Percentiles rank a stretch among this genome's conserved stretches.
Conservation (phyloP, 139 green algal genomes). For the Chara braunii region DNA sequence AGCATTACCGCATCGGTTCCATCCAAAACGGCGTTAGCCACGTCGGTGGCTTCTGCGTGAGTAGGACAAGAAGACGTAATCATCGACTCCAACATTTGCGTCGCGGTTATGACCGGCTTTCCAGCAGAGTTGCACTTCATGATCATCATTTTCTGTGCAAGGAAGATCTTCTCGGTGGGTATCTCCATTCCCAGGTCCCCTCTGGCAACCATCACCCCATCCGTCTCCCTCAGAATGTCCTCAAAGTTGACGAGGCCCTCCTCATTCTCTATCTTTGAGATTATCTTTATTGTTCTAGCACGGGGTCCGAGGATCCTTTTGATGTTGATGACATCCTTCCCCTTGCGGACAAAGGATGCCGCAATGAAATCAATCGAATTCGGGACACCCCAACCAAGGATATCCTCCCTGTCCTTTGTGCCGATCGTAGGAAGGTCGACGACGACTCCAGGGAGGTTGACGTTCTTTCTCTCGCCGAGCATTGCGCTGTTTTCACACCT, state of each 20-base stretch:
- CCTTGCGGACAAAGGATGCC: conserved; percentile 96
- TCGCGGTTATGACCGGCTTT: conserved; percentile 56
- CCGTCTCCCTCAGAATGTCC: conserved; percentile 78
- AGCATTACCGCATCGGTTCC: conserved; percentile 75
- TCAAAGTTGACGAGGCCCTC: conserved; percentile 98
- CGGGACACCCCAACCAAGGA: conserved; percentile 86
- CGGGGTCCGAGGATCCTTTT: conserved; percentile 72
- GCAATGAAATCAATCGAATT: conserved; percentile 98
- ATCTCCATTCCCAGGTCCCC: conserved; percentile 99
- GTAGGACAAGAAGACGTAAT: conserved; percentile 49
- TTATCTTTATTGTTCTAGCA: conserved; percentile 71
- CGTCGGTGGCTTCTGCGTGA: conserved; percentile 78
- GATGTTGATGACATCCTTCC: conserved; percentile 81
- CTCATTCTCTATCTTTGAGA: conserved; percentile 97
- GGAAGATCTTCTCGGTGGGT: conserved; percentile 96
- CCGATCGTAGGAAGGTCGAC: conserved; percentile 95
- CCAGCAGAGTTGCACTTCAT: conserved; percentile 48
- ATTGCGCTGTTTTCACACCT: conserved; percentile 77
- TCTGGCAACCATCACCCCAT: conserved; percentile 85
- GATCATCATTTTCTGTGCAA: conserved; percentile 85
- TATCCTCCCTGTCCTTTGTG: conserved; percentile 87
- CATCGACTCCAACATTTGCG: conserved; percentile 62
- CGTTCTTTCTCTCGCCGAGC: conserved; percentile 95
- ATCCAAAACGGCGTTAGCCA: conserved; percentile 79
- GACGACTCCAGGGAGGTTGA: conserved; percentile 92